phyloP scores from a whole-genome alignment of 2,329 filamentous ascomycete genomes.

The Diaporthe amygdali region DNA sequence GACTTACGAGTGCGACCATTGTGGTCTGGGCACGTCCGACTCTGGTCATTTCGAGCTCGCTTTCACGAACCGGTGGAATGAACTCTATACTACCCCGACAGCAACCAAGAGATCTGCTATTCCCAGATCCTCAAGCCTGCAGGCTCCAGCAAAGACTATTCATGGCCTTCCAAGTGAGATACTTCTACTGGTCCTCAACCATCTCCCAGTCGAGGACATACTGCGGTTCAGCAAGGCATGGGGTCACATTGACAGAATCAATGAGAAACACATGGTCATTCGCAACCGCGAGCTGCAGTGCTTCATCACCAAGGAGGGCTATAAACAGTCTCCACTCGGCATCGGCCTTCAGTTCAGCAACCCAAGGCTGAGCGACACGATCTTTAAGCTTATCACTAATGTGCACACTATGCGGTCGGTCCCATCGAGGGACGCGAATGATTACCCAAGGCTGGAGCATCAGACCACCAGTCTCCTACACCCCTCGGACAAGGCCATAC shows the following conservation, averaged over 20 bases:
- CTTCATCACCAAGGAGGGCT: neutral
- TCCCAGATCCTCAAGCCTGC: neutral
- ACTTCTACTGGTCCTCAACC: neutral
- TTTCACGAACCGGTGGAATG: neutral
- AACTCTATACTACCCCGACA: neutral
- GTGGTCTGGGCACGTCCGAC: too few species aligned
- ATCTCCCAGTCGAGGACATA: neutral
- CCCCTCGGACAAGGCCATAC: constrained; percentile 57
- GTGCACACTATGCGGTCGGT: too few species aligned
- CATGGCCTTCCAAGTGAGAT: neutral
- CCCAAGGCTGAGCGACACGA: neutral
- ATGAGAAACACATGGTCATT: neutral
- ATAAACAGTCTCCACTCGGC: neutral
- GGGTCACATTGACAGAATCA: too few species aligned
- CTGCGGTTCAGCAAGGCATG: neutral
- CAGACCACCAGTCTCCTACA: constrained; percentile 29
- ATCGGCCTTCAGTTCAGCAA: too few species aligned
- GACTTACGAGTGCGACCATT: neutral
- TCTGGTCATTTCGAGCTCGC: too few species aligned
- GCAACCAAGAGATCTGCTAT: too few species aligned
- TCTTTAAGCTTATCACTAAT: neutral
- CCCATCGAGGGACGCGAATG: too few species aligned
- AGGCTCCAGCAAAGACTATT: neutral
- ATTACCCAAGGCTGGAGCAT: too few species aligned
- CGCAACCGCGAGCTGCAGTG: neutral